These are phyloP conservation scores for Podospora pseudocomata DNA, from an alignment of 495 filamentous ascomycete genomes.

Conservation along the genomic window DNA sequence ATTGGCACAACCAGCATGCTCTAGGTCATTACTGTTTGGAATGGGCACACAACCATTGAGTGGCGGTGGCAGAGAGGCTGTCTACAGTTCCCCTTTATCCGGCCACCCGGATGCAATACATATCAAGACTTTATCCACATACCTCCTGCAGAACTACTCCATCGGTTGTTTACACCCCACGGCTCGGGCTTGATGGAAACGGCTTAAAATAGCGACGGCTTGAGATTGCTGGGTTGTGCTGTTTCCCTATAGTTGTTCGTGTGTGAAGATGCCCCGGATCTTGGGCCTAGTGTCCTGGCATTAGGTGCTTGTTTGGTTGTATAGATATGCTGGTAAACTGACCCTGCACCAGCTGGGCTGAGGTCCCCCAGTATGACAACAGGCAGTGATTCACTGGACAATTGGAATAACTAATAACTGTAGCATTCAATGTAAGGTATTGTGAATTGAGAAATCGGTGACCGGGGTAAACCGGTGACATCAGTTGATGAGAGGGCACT, in stretches of 20 bases:
- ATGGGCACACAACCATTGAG: not conserved
- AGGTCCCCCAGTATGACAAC: too few relatives aligned
- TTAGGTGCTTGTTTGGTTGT: not conserved
- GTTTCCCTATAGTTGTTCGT: not conserved
- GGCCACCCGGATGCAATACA: not conserved
- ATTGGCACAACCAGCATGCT: too few relatives aligned
- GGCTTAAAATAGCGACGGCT: constrained; percentile 9
- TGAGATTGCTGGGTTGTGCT: not conserved
- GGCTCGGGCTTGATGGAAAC: constrained; percentile 4
- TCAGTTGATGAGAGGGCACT: too few relatives aligned
- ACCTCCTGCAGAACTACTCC: not conserved
- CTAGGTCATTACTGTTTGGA: not conserved
- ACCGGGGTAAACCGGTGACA: too few relatives aligned
- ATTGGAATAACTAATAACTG: too few relatives aligned
- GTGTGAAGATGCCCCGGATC: not conserved
- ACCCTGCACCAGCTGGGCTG: too few relatives aligned
- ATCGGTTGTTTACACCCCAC: constrained; percentile 2
- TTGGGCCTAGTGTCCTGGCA: not conserved
- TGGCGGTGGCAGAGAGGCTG: not conserved
- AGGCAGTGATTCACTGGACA: too few relatives aligned
- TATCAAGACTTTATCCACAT: constrained; percentile 3
- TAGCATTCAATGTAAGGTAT: too few relatives aligned
- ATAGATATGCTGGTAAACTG: not conserved
- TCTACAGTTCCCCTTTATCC: not conserved
- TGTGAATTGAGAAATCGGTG: too few relatives aligned